A percentile compares a stretch with the other conserved stretches of the same genome.
phyloP scores from a whole-genome alignment of 192 early-diverging fungal species.

The Coemansia interrupta region DNA sequence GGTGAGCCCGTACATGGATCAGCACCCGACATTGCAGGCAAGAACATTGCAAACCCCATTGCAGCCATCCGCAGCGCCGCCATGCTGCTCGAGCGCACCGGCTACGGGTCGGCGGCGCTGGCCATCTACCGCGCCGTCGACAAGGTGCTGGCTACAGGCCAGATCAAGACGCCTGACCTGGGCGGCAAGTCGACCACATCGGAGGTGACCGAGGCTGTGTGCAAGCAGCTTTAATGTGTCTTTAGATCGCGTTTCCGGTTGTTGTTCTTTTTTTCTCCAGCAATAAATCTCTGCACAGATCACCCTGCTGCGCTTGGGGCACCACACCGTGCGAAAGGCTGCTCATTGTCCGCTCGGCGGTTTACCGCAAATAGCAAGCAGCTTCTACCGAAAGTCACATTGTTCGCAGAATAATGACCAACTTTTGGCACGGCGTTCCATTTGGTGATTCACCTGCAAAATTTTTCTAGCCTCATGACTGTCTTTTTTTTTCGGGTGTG shows the following conservation, averaged over 20 bases:
- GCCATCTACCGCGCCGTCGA: slow-evolving; percentile 85
- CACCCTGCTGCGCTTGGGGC: too few relatives aligned
- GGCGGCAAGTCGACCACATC: slow-evolving; percentile 82
- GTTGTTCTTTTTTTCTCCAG: not conserved
- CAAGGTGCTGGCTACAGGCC: slow-evolving; percentile 62
- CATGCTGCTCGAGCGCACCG: slow-evolving; percentile 85
- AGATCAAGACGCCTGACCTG: slow-evolving; percentile 78
- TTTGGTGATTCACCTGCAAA: too few relatives aligned
- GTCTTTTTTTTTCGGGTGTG: too few relatives aligned
- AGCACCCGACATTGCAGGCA: slow-evolving; percentile 96
- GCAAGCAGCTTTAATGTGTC: slow-evolving; percentile 56
- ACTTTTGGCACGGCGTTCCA: too few relatives aligned
- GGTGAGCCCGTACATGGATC: slow-evolving; percentile 96
- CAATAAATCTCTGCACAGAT: too few relatives aligned
- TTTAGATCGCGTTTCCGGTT: not conserved
- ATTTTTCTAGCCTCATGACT: too few relatives aligned
- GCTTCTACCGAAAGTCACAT: too few relatives aligned
- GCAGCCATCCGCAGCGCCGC: slow-evolving; percentile 93
- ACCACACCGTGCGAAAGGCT: too few relatives aligned
- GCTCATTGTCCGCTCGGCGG: too few relatives aligned
- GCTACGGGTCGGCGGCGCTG: slow-evolving; percentile 65
- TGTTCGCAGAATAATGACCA: too few relatives aligned
- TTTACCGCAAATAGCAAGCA: too few relatives aligned
- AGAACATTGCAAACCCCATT: slow-evolving; percentile 94
- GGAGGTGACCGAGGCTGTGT: slow-evolving; percentile 79